Base-by-base conservation (phyloP, 2,329 filamentous ascomycete genomes). In the Domatiomyces globalis region DNA sequence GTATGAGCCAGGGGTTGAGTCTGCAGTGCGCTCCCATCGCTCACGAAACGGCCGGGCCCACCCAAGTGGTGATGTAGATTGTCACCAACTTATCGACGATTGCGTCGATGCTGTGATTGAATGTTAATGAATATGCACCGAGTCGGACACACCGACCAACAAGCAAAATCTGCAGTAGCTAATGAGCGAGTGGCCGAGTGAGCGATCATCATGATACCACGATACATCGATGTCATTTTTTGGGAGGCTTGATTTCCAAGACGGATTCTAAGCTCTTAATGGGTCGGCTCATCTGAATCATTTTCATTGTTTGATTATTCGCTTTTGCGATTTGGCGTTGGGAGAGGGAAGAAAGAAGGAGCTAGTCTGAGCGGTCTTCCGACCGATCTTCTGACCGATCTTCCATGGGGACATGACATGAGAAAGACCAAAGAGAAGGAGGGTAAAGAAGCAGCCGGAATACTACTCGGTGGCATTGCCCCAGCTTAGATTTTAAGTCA, bases 11-110 rank as follows among this genome's bases (percentile, higher is more conserved):
- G 42, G 46, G 51, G 6, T 36, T 53, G 25, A 57, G 49, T 25
- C 53, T 55, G 22, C 51, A 51, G 27, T 58, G 56, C 49, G 56
- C 56, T 15, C 51, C 56, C 33, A 55, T 56, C 43, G 54, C 46
- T 6, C 48, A 56, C 47, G 54, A 54, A 7, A 55, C 53, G 15
- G 45, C 27, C 25, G 45, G 45, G n/a, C 49, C 55, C 39, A 46
- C 51, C 15, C 54, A 56, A 36, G 56, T 58, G 17, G 52, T 55
- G 19, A 53, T 56, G 19, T 54, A 42, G 48, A n/a, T 27, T 49
- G 19, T 45, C 36, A 46, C 36, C 7, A n/a, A 29, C 29, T 49
- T 15, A 5, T 10, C 43, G 42, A 15, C 9, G 39, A 18, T 45
- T 9, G 5, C 15, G n/a, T 33, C 42, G 49, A 20, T 17, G 25